Conservation (phyloP, 129 eudicot species). For the Logfia minima region DNA sequence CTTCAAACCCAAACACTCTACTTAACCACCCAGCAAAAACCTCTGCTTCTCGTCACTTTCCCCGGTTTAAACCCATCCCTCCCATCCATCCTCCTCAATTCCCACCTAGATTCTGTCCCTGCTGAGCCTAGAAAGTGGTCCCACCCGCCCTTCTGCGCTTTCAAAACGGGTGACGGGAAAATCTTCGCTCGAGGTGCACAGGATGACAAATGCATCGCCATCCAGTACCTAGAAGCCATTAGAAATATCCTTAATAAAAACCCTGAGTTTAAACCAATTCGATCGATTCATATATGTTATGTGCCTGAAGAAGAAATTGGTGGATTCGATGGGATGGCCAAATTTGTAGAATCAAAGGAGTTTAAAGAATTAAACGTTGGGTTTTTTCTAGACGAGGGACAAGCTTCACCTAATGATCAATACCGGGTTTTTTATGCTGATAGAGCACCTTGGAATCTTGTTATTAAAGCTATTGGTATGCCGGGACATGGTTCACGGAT, state of each 20-base stretch:
- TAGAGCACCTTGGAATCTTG: slow-evolving; percentile 76
- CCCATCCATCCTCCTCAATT: slow-evolving; percentile 72
- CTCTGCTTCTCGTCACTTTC: slow-evolving; percentile 68
- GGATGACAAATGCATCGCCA: slow-evolving; percentile 86
- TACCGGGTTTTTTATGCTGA: slow-evolving; percentile 84
- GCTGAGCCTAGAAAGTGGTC: slow-evolving; percentile 75
- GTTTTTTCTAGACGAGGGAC: slow-evolving; percentile 89
- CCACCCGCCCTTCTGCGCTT: slow-evolving; percentile 72
- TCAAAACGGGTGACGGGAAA: slow-evolving; percentile 49
- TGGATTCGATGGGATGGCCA: slow-evolving; percentile 69
- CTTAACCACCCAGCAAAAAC: slow-evolving; percentile 47
- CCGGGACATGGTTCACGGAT: slow-evolving; percentile 88
- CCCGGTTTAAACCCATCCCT: slow-evolving; percentile 64
- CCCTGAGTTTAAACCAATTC: slow-evolving; percentile 37
- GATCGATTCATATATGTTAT: slow-evolving; percentile 57
- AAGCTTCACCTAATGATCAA: slow-evolving; percentile 55
- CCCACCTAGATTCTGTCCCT: slow-evolving; percentile 96
- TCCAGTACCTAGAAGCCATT: slow-evolving; percentile 84
- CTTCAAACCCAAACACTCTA: slow-evolving; percentile 48
- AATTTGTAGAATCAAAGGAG: slow-evolving; percentile 55
- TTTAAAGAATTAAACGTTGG: slow-evolving; percentile 67
- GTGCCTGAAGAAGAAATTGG: slow-evolving; percentile 92
- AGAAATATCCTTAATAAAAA: slow-evolving; percentile 32
- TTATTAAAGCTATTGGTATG: slow-evolving; percentile 63
- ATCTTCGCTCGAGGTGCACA: slow-evolving; percentile 87